Evolutionary conservation across 2,329 filamentous ascomycete species (phyloP), one percentile per base, ranked within the genome.

Genomic region (Alternaria sp.): DNA sequence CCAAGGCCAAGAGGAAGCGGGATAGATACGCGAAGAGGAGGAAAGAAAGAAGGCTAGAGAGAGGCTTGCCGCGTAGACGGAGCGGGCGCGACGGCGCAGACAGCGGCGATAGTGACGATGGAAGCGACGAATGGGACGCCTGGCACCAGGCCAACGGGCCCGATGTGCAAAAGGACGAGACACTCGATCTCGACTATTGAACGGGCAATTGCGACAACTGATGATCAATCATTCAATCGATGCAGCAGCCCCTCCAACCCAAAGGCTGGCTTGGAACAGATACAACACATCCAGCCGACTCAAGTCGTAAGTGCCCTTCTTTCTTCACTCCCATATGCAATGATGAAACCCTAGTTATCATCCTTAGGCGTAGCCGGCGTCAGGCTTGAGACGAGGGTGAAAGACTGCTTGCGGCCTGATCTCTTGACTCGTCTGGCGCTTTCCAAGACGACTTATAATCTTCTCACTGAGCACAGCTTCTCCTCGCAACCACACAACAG

Each of bases 311-410:
- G 68, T 69, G 20, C 10, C 9, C 45, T 23, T 37, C 55, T 44
- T 21, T 55, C 44, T 61, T 53, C 45, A 37, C 21, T 25, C 49
- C 44, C 60, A 37, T 33, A 26, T 70, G 63, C 66, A 76, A 91
- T 95, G 93, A 96, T 95, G 93, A 96, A 89, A 94, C 85, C 80
- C 81, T 82, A 87, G 83, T 86, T 94, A 94, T 94, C 93, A 96
- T 97, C 93, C 93, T 96, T 96, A 96, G 92, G 85, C 93, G 87
- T 90, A 96, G 74, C 73, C 63, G 55, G 62, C 43, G 61, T 47
- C 50, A 21, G 63, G 61, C 68, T 73, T 72, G 72, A 75, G 72
- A 67, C 60, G 62, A 60, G 58, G 56, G 63, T 67, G 62, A 70
- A 67, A 64, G 65, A 60, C 60, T 58, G 62, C 63, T 68, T 68